Conservation (phyloP, 805 yeast genomes). For the Yamadazyma akitaensis region DNA sequence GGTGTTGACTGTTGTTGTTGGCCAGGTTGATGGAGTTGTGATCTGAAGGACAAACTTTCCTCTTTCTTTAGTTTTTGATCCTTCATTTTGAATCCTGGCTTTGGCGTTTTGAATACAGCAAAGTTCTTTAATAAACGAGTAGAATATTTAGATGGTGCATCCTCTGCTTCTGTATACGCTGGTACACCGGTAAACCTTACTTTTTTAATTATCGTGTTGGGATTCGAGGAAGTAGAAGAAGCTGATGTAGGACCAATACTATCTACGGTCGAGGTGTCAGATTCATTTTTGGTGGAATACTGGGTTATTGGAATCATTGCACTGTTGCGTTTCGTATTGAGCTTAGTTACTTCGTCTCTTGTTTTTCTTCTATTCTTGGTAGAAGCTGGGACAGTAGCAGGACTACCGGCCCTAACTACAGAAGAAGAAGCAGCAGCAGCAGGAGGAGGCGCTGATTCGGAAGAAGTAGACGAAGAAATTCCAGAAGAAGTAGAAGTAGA, state of each 20-base stretch:
- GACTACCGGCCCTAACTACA: not conserved
- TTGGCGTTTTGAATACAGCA: slow-evolving; percentile 30
- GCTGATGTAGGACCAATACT: not conserved
- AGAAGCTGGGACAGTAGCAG: not conserved
- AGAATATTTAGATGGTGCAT: slow-evolving; percentile 47
- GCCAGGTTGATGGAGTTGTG: slow-evolving; percentile 6
- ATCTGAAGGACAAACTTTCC: slow-evolving; percentile 34
- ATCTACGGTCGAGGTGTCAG: not conserved
- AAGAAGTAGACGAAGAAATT: not conserved
- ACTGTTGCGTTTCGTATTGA: slow-evolving; percentile 32
- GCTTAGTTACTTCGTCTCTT: slow-evolving; percentile 24
- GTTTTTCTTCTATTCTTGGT: slow-evolving; percentile 10
- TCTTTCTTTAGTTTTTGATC: slow-evolving; percentile 39
- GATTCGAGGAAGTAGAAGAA: not conserved
- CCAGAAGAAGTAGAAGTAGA: not conserved
- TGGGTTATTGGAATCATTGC: slow-evolving; percentile 6
- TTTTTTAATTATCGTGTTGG: slow-evolving; percentile 26
- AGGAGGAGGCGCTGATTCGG: not conserved
- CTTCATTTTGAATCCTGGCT: slow-evolving; percentile 25
- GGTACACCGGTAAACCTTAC: slow-evolving; percentile 54
- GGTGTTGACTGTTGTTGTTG: not conserved
- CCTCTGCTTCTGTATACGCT: slow-evolving; percentile 50
- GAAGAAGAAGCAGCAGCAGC: slow-evolving; percentile 1
- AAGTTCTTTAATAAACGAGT: slow-evolving; percentile 36
- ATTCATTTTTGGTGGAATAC: not conserved